Evolutionary conservation across 176 grass and related monocot species (phyloP).

Genomic region (Pontederia crassipes): DNA sequence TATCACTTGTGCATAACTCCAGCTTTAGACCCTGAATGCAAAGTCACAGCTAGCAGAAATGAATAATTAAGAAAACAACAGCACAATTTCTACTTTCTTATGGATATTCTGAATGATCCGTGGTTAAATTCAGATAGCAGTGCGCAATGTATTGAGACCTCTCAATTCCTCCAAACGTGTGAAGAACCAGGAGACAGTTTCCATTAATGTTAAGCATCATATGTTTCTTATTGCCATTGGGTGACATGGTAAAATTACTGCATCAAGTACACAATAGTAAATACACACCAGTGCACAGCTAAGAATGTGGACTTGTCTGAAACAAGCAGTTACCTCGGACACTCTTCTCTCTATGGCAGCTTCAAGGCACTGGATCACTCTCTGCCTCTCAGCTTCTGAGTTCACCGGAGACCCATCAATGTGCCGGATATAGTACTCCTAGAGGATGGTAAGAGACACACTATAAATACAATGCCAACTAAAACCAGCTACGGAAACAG

Average conservation of each 20-base stretch:
- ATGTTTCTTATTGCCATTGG: too few relatives aligned
- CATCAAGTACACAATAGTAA: not conserved
- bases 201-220: too few relatives aligned
- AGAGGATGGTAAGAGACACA: conserved; percentile 13
- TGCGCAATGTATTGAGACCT: too few relatives aligned
- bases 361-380: conserved; percentile 68
- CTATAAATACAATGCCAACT: not conserved
- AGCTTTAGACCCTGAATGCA: conserved; percentile 57
- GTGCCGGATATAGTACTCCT: conserved; percentile 87
- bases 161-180: too few relatives aligned
- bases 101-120: too few relatives aligned
- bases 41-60: not conserved
- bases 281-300: not conserved
- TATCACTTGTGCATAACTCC: conserved; percentile 62
- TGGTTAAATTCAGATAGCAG: too few relatives aligned
- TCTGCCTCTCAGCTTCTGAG: conserved; percentile 53
- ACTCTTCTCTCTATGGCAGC: conserved; percentile 66
- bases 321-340: conserved; percentile 48
- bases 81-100: too few relatives aligned
- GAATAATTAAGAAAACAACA: not conserved
- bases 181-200: too few relatives aligned
- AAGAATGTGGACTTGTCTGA: conserved; percentile 3
- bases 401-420: conserved; percentile 56
- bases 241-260: not conserved
- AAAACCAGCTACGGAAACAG: not conserved